Percentiles rank a stretch among this genome's conserved stretches.
Evolutionary conservation across 2,329 filamentous ascomycete genomes (phyloP).

Genomic region (Sporothrix pallida): DNA sequence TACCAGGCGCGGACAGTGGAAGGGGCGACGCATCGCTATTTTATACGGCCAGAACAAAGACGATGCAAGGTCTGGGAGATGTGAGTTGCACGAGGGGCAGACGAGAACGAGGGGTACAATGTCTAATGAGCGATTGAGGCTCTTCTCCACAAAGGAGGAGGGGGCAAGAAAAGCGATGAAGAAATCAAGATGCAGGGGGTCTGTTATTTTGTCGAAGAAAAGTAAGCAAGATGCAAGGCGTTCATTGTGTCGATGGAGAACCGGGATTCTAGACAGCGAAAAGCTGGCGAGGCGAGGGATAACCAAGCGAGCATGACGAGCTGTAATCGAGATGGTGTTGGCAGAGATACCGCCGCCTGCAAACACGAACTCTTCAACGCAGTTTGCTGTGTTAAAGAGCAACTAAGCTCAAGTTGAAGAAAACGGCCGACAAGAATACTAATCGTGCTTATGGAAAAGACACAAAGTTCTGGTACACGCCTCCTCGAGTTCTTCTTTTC

Average conservation of each 20-base stretch:
- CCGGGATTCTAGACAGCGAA: neutral
- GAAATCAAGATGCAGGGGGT: conserved; percentile 10
- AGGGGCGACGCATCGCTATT: neutral
- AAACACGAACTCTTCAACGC: conserved; percentile 9
- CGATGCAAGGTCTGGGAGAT: conserved; percentile 21
- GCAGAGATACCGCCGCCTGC: neutral
- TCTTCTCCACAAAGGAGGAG: neutral
- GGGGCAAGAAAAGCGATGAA: neutral
- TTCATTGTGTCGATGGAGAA: neutral
- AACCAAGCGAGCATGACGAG: neutral
- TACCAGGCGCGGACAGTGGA: neutral
- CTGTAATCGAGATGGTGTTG: conserved; percentile 2
- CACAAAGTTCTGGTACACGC: neutral
- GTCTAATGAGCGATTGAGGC: neutral
- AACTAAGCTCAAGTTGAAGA: too few relatives aligned
- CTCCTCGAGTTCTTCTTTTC: neutral
- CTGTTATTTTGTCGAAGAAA: neutral
- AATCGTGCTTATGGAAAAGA: neutral
- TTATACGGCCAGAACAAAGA: conserved; percentile 17
- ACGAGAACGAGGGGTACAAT: too few relatives aligned
- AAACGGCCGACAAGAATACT: neutral
- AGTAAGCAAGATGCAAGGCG: neutral
- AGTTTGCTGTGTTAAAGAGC: neutral
- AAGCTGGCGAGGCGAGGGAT: neutral
- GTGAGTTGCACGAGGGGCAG: conserved; percentile 15